phyloP scores from a whole-genome alignment of 768 basidiomycete genomes.

The Coprinopsis marcescibilis region DNA sequence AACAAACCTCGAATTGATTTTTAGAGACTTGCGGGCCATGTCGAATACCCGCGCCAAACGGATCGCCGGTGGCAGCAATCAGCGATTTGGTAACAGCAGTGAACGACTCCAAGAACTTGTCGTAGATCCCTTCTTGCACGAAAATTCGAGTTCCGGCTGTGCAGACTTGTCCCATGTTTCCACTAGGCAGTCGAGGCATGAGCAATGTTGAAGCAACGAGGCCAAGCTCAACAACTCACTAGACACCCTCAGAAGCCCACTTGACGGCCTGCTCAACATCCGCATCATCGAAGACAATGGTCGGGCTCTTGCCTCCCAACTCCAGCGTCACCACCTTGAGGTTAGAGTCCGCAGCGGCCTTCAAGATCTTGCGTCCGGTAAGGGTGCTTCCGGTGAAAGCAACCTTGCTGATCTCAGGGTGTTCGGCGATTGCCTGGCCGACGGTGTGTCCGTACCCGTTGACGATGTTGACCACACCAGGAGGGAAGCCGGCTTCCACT shows the following conservation, averaged over 20 bases:
- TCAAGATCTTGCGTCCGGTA: conserved; percentile 64
- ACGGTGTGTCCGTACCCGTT: conserved; percentile 59
- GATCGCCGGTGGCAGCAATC: conserved; percentile 51
- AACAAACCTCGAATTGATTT: conserved; percentile 55
- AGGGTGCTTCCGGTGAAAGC: conserved; percentile 77
- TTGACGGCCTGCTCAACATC: conserved; percentile 57
- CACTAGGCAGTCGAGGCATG: conserved; percentile 9
- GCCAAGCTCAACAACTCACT: conserved; percentile 34
- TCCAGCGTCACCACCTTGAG: conserved; percentile 73
- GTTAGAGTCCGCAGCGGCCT: conserved; percentile 67
- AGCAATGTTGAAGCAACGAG: neutral
- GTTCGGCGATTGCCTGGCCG: conserved; percentile 61
- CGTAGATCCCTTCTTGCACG: conserved; percentile 76
- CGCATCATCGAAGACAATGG: conserved; percentile 60
- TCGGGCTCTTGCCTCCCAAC: conserved; percentile 64
- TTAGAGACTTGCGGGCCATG: conserved; percentile 74
- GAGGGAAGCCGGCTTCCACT: conserved; percentile 67
- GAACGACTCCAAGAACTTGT: conserved; percentile 62
- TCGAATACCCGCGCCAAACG: conserved; percentile 47
- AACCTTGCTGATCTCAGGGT: conserved; percentile 62
- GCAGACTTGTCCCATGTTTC: conserved; percentile 60
- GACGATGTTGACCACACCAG: conserved; percentile 70
- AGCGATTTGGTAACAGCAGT: conserved; percentile 43
- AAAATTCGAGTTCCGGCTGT: conserved; percentile 78
- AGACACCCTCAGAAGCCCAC: conserved; percentile 64